phyloP scores from a whole-genome alignment of 1,284 basidiomycete species.

The Wallemia mellicola region DNA sequence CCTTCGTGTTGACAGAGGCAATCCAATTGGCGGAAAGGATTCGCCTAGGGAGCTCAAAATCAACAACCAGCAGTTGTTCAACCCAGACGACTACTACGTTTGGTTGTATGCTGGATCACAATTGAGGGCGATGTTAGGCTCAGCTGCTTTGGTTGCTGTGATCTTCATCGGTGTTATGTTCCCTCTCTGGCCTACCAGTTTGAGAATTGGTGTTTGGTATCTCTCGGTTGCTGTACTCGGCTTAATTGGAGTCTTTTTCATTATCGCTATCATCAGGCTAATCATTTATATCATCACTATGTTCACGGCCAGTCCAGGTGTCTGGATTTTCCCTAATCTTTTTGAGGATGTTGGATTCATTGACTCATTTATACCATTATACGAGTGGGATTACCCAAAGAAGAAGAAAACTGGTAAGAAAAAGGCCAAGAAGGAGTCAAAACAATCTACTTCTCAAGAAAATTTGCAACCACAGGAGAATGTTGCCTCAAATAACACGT shows the following conservation, averaged over 20 bases:
- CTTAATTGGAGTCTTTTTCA: conserved; percentile 71
- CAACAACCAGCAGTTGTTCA: conserved; percentile 46
- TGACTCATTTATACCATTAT: conserved; percentile 86
- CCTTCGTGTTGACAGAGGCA: conserved; percentile 12
- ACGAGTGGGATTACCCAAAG: conserved; percentile 90
- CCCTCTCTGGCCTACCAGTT: conserved; percentile 77
- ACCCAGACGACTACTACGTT: conserved; percentile 45
- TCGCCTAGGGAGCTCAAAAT: conserved; percentile 55
- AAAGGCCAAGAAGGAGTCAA: conserved; percentile 5
- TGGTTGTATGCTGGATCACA: conserved; percentile 95
- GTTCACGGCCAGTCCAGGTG: conserved; percentile 56
- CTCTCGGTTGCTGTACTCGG: conserved; percentile 63
- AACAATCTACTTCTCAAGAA: not conserved
- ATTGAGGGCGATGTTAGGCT: conserved; percentile 75
- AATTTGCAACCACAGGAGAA: not conserved
- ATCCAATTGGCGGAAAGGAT: conserved; percentile 15
- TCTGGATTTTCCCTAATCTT: conserved; percentile 96
- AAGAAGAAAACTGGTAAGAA: conserved; percentile 46
- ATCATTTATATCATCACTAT: conserved; percentile 87
- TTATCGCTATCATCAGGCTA: conserved; percentile 60
- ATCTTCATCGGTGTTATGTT: conserved; percentile 98
- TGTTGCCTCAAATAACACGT: not conserved
- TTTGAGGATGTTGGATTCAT: conserved; percentile 98
- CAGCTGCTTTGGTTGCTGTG: conserved; percentile 62
- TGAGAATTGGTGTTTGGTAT: conserved; percentile 93